Evolutionary conservation across 768 basidiomycete genomes (phyloP).

Genomic region (Termitomyces sp.): DNA sequence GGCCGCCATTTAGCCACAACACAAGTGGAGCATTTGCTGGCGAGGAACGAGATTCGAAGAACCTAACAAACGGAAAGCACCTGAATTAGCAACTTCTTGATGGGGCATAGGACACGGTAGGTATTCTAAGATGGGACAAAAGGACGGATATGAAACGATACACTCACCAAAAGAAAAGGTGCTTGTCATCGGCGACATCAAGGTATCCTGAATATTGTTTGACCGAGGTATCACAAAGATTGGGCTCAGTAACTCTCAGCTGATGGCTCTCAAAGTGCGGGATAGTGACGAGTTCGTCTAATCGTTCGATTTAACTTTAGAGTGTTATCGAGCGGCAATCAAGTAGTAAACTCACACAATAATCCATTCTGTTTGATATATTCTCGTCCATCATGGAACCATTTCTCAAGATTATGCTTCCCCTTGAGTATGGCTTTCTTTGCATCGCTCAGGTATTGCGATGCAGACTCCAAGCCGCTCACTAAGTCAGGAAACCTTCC

Average conservation of each 20-base stretch:
- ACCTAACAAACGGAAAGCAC: conserved; percentile 41
- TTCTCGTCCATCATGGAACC: conserved; percentile 59
- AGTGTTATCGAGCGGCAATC: background rate
- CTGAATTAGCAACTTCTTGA: background rate
- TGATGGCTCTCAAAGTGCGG: conserved; percentile 45
- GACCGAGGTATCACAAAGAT: conserved; percentile 76
- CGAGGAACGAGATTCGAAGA: conserved; percentile 79
- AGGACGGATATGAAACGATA: background rate
- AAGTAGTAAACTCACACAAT: conserved; percentile 48
- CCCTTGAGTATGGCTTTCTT: conserved; percentile 41
- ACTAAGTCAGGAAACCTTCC: background rate
- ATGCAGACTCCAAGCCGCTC: conserved; percentile 14
- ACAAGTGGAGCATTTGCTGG: conserved; percentile 80
- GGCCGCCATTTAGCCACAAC: conserved; percentile 88
- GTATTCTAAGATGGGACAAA: background rate
- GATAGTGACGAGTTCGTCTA: conserved; percentile 66
- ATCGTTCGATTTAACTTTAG: background rate
- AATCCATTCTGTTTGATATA: conserved; percentile 71
- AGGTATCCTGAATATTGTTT: conserved; percentile 83
- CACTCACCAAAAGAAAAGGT: conserved; percentile 83
- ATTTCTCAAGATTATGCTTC: conserved; percentile 53
- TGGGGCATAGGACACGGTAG: background rate
- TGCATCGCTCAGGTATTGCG: conserved; percentile 37
- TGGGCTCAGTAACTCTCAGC: conserved; percentile 63
- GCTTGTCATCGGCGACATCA: conserved; percentile 74